These are phyloP conservation scores for Erodium maritimum DNA, from an alignment of 345 rosid species.

Conservation along the genomic window DNA sequence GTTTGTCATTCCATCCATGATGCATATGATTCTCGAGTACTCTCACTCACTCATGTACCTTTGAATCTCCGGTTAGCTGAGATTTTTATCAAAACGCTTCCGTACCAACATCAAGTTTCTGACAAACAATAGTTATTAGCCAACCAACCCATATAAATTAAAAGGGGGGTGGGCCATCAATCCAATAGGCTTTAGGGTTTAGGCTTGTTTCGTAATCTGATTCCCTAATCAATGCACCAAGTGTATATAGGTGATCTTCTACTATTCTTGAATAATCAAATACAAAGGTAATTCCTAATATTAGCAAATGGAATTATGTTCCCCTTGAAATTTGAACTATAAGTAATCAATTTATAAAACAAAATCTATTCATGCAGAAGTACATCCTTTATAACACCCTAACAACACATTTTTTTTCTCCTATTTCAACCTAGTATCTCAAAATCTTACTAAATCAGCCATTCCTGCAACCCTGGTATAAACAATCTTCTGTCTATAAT, in stretches of 20 bases:
- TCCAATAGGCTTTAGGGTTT: too few relatives aligned
- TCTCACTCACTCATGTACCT: not conserved
- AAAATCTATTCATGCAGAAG: not conserved
- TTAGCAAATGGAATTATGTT: too few relatives aligned
- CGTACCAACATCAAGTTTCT: not conserved
- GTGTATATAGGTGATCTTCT: too few relatives aligned
- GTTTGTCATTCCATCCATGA: not conserved
- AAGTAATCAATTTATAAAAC: not conserved
- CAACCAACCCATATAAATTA: not conserved
- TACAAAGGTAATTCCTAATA: too few relatives aligned
- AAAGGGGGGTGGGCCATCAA: too few relatives aligned
- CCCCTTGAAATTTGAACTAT: not conserved
- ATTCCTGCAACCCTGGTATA: too few relatives aligned
- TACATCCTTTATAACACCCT: not conserved
- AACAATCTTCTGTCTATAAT: too few relatives aligned
- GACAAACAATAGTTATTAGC: not conserved
- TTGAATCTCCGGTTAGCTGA: not conserved
- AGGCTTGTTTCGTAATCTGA: too few relatives aligned
- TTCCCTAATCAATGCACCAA: too few relatives aligned
- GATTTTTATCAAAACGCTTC: not conserved
- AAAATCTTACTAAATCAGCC: too few relatives aligned
- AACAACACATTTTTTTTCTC: not conserved
- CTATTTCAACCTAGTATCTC: too few relatives aligned
- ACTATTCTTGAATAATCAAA: too few relatives aligned
- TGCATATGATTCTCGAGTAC: not conserved